Evolutionary conservation across 108 stramenopile species (phyloP).

Genomic region (Nitzschia sp.): DNA sequence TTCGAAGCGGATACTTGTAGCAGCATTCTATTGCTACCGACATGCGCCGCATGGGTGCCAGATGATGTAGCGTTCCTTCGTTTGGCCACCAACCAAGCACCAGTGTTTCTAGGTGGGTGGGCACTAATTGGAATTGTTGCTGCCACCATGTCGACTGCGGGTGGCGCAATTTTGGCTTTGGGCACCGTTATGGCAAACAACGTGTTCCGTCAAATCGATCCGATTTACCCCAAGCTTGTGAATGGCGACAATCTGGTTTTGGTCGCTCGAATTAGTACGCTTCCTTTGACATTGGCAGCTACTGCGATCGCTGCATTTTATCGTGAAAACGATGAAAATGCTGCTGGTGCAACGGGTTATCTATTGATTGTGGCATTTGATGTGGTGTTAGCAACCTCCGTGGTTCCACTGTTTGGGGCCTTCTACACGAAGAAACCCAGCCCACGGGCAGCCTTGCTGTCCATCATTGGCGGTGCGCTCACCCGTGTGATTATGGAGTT

Average conservation of each 20-base stretch:
- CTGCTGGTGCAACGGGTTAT: too few species aligned
- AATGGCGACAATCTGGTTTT: conserved; percentile 46
- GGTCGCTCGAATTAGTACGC: conserved; percentile 49
- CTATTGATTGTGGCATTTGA: too few species aligned
- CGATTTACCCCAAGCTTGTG: conserved; percentile 33
- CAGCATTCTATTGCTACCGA: conserved; percentile 52
- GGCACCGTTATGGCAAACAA: conserved; percentile 82
- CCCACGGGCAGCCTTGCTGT: conserved; percentile 67
- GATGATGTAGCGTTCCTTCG: conserved; percentile 62
- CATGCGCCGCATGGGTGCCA: conserved; percentile 75
- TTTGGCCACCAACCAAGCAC: conserved; percentile 64
- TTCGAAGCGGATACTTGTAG: conserved; percentile 59
- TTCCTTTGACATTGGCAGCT: conserved; percentile 58
- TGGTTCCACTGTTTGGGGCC: conserved; percentile 76
- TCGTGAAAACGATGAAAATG: conserved; percentile 18
- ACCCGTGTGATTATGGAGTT: conserved; percentile 71
- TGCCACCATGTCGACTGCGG: conserved; percentile 77
- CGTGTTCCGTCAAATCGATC: conserved; percentile 53
- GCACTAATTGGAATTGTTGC: conserved; percentile 78
- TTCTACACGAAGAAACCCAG: conserved; percentile 76
- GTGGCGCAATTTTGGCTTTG: conserved; percentile 84
- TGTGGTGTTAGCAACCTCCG: conserved; percentile 73
- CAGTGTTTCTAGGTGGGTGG: conserved; percentile 71
- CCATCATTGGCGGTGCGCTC: conserved; percentile 53
- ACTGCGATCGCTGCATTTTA: conserved; percentile 63